Conservation (phyloP, 2,329 filamentous ascomycete species). For the Ophiostoma australiae region DNA sequence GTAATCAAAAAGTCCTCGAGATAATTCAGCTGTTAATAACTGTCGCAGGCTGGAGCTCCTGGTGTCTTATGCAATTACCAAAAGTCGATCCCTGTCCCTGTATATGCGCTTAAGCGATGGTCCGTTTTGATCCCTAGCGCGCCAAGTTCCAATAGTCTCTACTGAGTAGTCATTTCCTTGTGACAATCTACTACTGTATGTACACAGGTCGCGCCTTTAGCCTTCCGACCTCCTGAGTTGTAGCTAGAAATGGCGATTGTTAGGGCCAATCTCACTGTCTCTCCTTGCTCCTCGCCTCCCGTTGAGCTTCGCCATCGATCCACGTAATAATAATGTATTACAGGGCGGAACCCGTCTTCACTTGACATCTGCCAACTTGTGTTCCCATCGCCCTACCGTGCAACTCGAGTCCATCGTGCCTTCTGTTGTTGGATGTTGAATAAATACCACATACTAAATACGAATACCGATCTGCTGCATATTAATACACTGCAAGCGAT, state of each 20-base stretch:
- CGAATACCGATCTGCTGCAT: background rate
- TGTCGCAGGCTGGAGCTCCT: background rate
- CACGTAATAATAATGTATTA: background rate
- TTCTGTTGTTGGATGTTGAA: background rate
- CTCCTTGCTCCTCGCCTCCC: background rate
- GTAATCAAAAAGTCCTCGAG: background rate
- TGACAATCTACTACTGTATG: background rate
- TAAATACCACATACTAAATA: background rate
- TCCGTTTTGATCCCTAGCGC: background rate
- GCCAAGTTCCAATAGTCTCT: background rate
- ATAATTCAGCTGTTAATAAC: background rate
- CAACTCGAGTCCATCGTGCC: background rate
- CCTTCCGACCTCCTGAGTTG: background rate
- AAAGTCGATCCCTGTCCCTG: background rate
- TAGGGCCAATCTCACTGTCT: background rate
- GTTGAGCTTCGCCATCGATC: background rate
- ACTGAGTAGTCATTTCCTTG: background rate
- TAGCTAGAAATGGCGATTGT: background rate
- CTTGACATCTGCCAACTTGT: conserved; percentile 9
- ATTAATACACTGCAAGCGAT: conserved; percentile 14
- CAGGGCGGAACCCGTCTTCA: background rate
- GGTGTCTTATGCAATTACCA: background rate
- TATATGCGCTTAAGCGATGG: background rate
- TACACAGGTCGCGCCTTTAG: background rate
- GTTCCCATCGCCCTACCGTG: background rate